Evolutionary conservation across 805 yeast species (phyloP), one percentile per base, ranked within the genome.

Genomic region (Millerozyma acaciae): DNA sequence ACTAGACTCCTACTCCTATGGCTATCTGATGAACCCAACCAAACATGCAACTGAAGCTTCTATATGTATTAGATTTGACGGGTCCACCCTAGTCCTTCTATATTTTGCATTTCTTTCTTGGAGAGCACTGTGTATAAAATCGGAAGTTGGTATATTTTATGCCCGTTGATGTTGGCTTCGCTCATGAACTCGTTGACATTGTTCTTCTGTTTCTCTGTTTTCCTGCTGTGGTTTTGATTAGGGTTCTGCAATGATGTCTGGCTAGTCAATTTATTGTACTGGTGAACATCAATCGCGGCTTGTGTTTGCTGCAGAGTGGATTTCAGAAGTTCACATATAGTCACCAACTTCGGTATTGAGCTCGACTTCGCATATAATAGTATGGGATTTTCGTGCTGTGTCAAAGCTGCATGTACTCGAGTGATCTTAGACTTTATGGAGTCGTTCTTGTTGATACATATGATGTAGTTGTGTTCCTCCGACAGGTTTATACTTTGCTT

Each of bases 361-460:
- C 33, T 36, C 1, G 51, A 40, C 16, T 30, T 39, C 14, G 45
- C 30, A 1, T 37, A 16, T 9, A 50, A 16, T 15, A 50, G 16
- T 8, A 42, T 22, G 2, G 34, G 23, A 4, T 37, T 29, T 8
- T 24, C 26, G 17, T 33, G 28, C 6, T 19, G 21, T 9, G 27
- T 13, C 4, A 41, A 15, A 5, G 21, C 31, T 5, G 35, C 21
- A 8, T 33, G 14, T 2, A 49, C 32, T 13, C 34, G 33, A 3
- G 40, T 34, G 6, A 50, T 39, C 28, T 33, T 34, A n/a, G 26
- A 23, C 16, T 49, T 49, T 12, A 48, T 48, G 4, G 48, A 42
- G 28, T 48, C 53, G 32, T 47, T 47, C 26, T 47, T 48, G 3
- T 40, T 35, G 5, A 47, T n/a, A n/a, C n/a, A n/a, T n/a, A n/a